These are phyloP conservation scores for Copromyces sp. DNA, from an alignment of 495 filamentous ascomycete genomes.

Conservation along the genomic window DNA sequence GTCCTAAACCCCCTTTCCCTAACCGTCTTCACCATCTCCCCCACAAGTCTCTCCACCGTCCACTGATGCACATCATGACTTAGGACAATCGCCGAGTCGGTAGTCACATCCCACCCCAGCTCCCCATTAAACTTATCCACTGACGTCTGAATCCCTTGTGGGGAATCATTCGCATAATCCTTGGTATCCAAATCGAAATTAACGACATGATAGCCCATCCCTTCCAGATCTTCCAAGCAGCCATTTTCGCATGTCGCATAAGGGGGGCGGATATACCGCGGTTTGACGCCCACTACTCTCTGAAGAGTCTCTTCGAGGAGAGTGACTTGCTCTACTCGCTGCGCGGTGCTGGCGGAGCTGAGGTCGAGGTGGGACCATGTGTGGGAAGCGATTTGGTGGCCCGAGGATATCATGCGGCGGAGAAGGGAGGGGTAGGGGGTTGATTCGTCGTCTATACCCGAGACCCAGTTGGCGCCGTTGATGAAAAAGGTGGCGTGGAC, in stretches of 20 bases:
- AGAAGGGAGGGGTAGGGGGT: slow-evolving; percentile 22
- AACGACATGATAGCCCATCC: slow-evolving; percentile 31
- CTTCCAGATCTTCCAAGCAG: slow-evolving; percentile 20
- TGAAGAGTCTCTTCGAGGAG: slow-evolving; percentile 15
- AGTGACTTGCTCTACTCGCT: slow-evolving; percentile 18
- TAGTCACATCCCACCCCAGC: slow-evolving; percentile 10
- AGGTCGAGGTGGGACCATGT: slow-evolving; percentile 33
- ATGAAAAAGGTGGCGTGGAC: slow-evolving; percentile 64
- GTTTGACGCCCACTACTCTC: slow-evolving; percentile 24
- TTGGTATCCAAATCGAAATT: slow-evolving; percentile 36
- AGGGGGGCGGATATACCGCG: slow-evolving; percentile 36
- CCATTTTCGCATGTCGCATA: slow-evolving; percentile 22
- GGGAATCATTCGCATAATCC: slow-evolving; percentile 25
- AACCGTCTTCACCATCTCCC: slow-evolving; percentile 22
- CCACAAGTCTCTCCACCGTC: slow-evolving; percentile 23
- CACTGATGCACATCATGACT: slow-evolving; percentile 30
- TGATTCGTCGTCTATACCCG: slow-evolving; percentile 37
- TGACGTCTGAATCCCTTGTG: slow-evolving; percentile 7
- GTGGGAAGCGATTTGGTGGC: slow-evolving; percentile 27
- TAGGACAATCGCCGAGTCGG: slow-evolving; percentile 20
- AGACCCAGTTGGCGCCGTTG: slow-evolving; percentile 56
- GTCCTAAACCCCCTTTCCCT: slow-evolving; percentile 18
- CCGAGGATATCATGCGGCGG: slow-evolving; percentile 18
- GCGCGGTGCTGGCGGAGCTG: slow-evolving; percentile 2
- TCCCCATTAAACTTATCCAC: slow-evolving; percentile 17